Base-by-base conservation (phyloP, 2,329 filamentous ascomycete genomes). In the Coleophoma eucalyptorum region DNA sequence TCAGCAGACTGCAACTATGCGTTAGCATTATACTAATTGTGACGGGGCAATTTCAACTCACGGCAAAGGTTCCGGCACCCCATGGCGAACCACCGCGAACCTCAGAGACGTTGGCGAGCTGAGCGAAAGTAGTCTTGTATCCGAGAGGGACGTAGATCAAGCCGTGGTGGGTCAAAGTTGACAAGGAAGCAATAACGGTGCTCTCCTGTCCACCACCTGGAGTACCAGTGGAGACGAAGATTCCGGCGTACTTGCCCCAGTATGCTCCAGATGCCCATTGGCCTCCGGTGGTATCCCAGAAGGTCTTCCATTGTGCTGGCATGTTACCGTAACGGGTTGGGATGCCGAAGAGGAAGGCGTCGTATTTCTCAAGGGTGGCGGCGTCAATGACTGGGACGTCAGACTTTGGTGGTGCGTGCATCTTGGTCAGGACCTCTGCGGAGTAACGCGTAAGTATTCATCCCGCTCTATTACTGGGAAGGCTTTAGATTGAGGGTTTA, bases 321-420 rank as follows among this genome's bases (percentile, higher is more conserved):
- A 96, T 96, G 83, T 95, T 97, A 64, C 94, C 94, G 76, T 90
- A 99, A 60, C 94, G 84, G 47, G 94, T 99, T 53, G 94, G 94
- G 69, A 97, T 94, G 60, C 94, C 94, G 64, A 97, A 81, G 58
- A 99, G 85, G 77, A 97, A 86, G 60, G 77, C 94, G 66, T 97
- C 92, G 75, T 95, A 97, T 48, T 76, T 57, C 65, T 85, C 81
- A 41, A 97, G 84, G 32, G 69, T 75, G 12, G 65, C 48, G 5
- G 83, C 77, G 16, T 79, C 68, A 46, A 85, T 77, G 60, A 90
- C 69, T 51, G 84, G 80, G 68, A 94, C 75, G 66, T 81, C 77
- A 58, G 79, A 68, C 77, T 96, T 95, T 59, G 84, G 67, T 4
- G 91, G 88, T 31, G 94, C 94, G 75, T 95, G 72, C 91, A 99